Conservation (phyloP, 306 rosid species). For the Spatholobus suberectus region DNA sequence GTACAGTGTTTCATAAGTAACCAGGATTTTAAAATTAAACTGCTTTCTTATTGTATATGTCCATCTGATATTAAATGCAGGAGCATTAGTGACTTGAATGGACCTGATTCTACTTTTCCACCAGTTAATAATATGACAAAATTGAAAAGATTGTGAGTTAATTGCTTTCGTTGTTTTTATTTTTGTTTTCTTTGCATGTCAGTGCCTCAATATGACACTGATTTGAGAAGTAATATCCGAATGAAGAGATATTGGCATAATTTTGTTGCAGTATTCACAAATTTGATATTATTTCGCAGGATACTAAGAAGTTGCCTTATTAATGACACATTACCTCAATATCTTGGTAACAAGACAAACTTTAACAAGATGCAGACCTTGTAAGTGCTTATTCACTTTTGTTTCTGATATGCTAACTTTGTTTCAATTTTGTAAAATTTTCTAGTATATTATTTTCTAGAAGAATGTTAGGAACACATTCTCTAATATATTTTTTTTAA, state of each 20-base stretch:
- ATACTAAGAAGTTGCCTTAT: slow-evolving; percentile 68
- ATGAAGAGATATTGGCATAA: neutral
- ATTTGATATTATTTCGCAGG: slow-evolving; percentile 41
- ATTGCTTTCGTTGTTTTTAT: neutral
- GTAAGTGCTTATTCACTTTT: slow-evolving; percentile 40
- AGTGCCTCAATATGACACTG: neutral
- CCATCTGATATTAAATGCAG: slow-evolving; percentile 41
- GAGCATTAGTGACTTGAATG: slow-evolving; percentile 66
- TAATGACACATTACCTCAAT: slow-evolving; percentile 53
- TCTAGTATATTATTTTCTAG: too few species aligned
- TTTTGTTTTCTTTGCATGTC: neutral
- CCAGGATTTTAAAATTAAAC: neutral
- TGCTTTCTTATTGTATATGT: neutral
- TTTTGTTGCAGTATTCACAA: neutral
- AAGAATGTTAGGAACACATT: too few species aligned
- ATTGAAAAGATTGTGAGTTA: slow-evolving; percentile 55
- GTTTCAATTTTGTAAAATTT: neutral
- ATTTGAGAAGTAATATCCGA: neutral
- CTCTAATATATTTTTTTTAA: too few species aligned
- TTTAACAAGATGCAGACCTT: neutral
- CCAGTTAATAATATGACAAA: slow-evolving; percentile 35
- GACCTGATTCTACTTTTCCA: slow-evolving; percentile 57
- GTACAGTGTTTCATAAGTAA: slow-evolving; percentile 32
- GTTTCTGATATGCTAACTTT: neutral
- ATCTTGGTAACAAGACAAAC: neutral